Evolutionary conservation across 2,329 filamentous ascomycete genomes (phyloP), one percentile per base, ranked within the genome.

Genomic region (Pestalotiopsis sp.): DNA sequence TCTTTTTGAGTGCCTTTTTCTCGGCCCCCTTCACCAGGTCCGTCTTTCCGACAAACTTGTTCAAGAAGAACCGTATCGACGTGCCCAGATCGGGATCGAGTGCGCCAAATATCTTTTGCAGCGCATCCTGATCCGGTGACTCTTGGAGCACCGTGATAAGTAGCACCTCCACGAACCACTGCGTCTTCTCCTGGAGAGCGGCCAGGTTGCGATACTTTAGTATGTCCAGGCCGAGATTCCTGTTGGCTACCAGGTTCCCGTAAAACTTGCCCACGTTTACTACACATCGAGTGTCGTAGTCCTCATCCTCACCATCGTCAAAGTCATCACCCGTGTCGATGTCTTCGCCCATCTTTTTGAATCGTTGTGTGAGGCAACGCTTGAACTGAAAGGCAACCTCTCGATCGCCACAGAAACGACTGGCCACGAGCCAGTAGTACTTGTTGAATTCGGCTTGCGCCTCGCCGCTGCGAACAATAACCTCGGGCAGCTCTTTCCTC

Each of bases 341-440:
- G 2, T 87, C 88, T 79, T 97, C 95, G n/a, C 94, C 95, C 80
- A 98, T 89, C 45, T 90, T 87, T 75, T 92, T 91, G 80, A 98
- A 97, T 11, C 95, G 85, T 74, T 92, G 94, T 91, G 95, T 97
- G 1, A 98, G 84, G 7, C 91, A 89, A 75, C 95, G 94, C 77
- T 96, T 93, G 77, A 98, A 97, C 1, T 93, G 91, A 82, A 95
- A 95, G 70, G 90, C 89, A 73, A 97, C 86, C 74, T 90, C 90
- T 72, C 90, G 90, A 70, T 95, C 93, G 3, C 85, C 84, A 76
- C 94, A 97, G 9, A 98, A 86, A 72, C 91, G 91, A 62, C 89
- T 89, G 11, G 94, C 94, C 49, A 99, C 91, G 1, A 97, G 84
- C 0, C 93, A 93, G 78, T 99, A 99, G 82, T 97, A 99, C 0